These are phyloP conservation scores for Carpinus viminea DNA, from an alignment of 306 rosid species.

Conservation along the genomic window DNA sequence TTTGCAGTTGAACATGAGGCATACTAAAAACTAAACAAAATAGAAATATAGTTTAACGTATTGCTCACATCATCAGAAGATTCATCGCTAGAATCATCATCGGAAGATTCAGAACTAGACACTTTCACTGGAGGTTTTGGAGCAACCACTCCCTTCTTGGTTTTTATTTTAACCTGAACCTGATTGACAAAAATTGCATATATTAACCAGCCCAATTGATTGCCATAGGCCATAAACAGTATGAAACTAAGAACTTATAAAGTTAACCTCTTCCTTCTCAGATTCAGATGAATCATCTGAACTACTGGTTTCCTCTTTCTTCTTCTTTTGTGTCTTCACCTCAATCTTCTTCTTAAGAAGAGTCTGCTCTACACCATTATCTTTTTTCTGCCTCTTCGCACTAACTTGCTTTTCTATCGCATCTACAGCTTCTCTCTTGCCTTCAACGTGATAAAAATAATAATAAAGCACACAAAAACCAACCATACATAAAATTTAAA, in stretches of 20 bases:
- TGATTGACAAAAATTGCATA: neutral
- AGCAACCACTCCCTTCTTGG: neutral
- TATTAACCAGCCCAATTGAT: neutral
- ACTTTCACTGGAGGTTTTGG: neutral
- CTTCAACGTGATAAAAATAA: conserved; percentile 24
- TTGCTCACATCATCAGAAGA: neutral
- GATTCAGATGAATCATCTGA: conserved; percentile 60
- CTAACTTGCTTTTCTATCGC: conserved; percentile 49
- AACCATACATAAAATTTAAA: neutral
- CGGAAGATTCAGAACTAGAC: neutral
- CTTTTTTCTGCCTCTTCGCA: conserved; percentile 68
- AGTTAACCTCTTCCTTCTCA: conserved; percentile 60
- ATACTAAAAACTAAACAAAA: neutral
- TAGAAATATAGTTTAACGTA: neutral
- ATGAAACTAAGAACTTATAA: neutral
- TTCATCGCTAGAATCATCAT: neutral
- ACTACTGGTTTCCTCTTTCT: conserved; percentile 46
- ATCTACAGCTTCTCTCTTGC: conserved; percentile 70
- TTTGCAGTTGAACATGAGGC: neutral
- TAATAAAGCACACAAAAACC: neutral
- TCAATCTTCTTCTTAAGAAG: conserved; percentile 54
- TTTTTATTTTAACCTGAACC: neutral
- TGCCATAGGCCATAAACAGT: neutral
- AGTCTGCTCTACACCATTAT: conserved; percentile 45
- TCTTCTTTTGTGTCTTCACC: conserved; percentile 43